Percentiles rank a stretch among this genome's conserved stretches.
Evolutionary conservation across 2,329 filamentous ascomycete species (phyloP).

Genomic region (Hypoxylon sp.): DNA sequence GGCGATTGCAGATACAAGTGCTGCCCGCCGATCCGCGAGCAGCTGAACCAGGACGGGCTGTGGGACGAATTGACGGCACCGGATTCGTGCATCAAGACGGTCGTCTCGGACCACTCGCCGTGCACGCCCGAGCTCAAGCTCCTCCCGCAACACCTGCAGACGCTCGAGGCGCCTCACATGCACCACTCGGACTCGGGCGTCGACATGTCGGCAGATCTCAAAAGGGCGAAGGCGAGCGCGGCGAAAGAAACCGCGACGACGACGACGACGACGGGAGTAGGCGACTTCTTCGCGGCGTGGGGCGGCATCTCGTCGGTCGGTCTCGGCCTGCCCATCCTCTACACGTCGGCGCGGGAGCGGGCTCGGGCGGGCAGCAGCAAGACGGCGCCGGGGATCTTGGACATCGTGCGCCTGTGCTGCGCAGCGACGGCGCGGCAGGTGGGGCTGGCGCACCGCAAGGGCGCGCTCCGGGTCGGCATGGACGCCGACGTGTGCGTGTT

Average conservation of each 20-base stretch:
- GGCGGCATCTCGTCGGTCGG: slow-evolving; percentile 96
- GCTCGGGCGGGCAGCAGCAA: slow-evolving; percentile 59
- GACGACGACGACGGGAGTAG: too few species aligned
- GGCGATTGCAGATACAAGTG: slow-evolving; percentile 96
- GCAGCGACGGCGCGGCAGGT: slow-evolving; percentile 90
- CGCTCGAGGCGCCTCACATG: slow-evolving; percentile 52
- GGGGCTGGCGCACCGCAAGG: slow-evolving; percentile 83
- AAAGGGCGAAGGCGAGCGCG: slow-evolving; percentile 51
- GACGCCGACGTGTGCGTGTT: slow-evolving; percentile 95
- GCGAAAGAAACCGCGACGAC: slow-evolving; percentile 54
- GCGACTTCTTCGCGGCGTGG: slow-evolving; percentile 97
- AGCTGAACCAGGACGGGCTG: slow-evolving; percentile 83
- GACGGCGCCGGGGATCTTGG: slow-evolving; percentile 68
- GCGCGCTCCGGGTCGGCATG: slow-evolving; percentile 81
- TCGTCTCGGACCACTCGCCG: slow-evolving; percentile 95
- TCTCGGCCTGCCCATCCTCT: slow-evolving; percentile 88
- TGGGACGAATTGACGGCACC: slow-evolving; percentile 81
- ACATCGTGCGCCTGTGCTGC: slow-evolving; percentile 88
- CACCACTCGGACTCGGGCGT: slow-evolving; percentile 66
- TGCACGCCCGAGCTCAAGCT: slow-evolving; percentile 96
- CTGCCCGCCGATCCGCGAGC: slow-evolving; percentile 88
- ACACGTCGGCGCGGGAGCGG: slow-evolving; percentile 78
- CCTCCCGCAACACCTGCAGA: slow-evolving; percentile 76
- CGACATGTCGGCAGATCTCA: slow-evolving; percentile 57
- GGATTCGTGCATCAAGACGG: slow-evolving; percentile 86